phyloP scores from a whole-genome alignment of 164 flowering plant genomes.

The Kalanchoe fedtschenkoi region DNA sequence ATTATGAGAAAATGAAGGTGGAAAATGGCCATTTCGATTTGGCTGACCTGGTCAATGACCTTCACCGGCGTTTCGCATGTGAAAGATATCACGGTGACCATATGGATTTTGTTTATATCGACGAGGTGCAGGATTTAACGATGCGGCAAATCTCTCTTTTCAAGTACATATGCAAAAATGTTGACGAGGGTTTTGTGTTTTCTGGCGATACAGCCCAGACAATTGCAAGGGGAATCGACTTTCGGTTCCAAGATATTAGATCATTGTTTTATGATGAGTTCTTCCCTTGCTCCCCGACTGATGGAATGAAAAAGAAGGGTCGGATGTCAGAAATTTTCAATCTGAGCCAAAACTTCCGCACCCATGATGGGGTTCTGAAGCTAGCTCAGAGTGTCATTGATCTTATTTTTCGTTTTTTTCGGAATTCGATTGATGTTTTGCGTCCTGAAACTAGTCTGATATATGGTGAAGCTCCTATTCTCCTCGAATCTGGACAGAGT shows the following conservation, averaged over 20 bases:
- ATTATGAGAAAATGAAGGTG: constrained; percentile 53
- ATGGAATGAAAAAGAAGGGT: constrained; percentile 15
- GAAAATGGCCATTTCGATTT: constrained; percentile 55
- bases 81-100: constrained; percentile 28
- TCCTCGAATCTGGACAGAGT: constrained; percentile 44
- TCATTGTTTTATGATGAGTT: constrained; percentile 53
- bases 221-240: constrained; percentile 56
- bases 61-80: constrained; percentile 37
- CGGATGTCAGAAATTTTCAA: constrained; percentile 33
- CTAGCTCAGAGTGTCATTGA: constrained; percentile 19
- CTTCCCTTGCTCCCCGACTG: constrained; percentile 7
- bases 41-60: constrained; percentile 61
- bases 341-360: constrained; percentile 37
- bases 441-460: constrained; percentile 39
- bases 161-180: constrained; percentile 51
- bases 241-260: constrained; percentile 41
- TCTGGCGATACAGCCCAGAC: constrained; percentile 85
- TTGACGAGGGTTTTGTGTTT: constrained; percentile 62
- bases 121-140: constrained; percentile 81
- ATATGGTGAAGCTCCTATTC: constrained; percentile 61
- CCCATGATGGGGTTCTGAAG: constrained; percentile 20
- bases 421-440: constrained; percentile 11
- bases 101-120: constrained; percentile 68
- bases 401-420: constrained; percentile 42
- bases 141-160: constrained; percentile 71